A percentile compares a stretch with the other conserved stretches of the same genome.
Evolutionary conservation across 768 basidiomycete species (phyloP).

Genomic region (Auricularia auricula-judae): DNA sequence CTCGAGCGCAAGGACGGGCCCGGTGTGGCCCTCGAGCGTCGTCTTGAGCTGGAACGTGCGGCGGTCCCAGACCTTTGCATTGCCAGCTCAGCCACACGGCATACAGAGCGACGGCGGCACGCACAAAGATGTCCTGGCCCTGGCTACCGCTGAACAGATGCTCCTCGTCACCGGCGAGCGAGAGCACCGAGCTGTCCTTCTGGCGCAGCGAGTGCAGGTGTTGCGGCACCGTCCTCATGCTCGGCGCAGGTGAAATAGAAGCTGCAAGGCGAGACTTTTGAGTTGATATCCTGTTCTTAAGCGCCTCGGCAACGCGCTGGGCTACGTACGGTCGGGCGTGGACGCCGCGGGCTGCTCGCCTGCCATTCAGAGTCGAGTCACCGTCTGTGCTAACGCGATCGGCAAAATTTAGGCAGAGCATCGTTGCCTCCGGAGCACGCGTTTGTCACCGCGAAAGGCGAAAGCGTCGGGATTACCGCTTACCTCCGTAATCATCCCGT

Average conservation of each 20-base stretch:
- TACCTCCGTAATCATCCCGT: too few relatives aligned
- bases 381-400: too few relatives aligned
- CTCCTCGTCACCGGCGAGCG: constrained; percentile 57
- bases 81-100: constrained; percentile 5
- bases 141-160: constrained; percentile 82
- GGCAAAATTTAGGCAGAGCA: too few relatives aligned
- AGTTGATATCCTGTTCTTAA: background rate
- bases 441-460: too few relatives aligned
- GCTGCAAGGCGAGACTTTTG: background rate
- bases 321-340: too few relatives aligned
- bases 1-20: constrained; percentile 72
- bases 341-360: too few relatives aligned
- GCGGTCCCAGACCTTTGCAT: constrained; percentile 73
- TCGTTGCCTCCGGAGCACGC: too few relatives aligned
- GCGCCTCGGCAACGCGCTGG: too few relatives aligned
- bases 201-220: constrained; percentile 55
- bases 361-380: too few relatives aligned
- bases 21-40: constrained; percentile 70
- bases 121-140: constrained; percentile 61
- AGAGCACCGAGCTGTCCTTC: constrained; percentile 56
- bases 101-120: constrained; percentile 10
- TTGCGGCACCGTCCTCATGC: background rate
- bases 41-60: constrained; percentile 54
- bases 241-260: background rate
- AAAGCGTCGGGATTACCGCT: too few relatives aligned